A percentile compares a stretch with the other conserved stretches of the same genome.
phyloP scores from a whole-genome alignment of 169 alveolate genomes.

The Cryptosporidium viatorum region DNA sequence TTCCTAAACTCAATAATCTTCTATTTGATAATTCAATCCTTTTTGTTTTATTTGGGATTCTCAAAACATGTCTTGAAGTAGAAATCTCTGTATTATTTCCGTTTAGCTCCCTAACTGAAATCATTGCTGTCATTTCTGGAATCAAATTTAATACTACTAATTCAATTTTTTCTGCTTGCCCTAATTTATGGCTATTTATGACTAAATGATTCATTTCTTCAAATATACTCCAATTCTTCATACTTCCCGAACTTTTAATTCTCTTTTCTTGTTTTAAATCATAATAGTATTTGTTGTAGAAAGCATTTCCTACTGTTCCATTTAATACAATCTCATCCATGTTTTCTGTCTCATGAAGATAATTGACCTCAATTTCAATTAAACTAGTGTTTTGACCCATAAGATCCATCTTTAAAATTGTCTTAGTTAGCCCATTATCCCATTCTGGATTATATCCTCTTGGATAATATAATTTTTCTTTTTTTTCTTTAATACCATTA shows the following conservation, averaged over 20 bases:
- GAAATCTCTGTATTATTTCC: not conserved
- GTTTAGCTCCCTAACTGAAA: conserved; percentile 25
- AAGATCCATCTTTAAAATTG: conserved; percentile 1
- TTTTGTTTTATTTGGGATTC: conserved; percentile 6
- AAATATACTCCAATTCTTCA: conserved; percentile 4
- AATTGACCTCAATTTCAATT: conserved; percentile 10
- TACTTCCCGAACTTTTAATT: not conserved
- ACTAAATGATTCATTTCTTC: not conserved
- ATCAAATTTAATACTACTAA: conserved; percentile 38
- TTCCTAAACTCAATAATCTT: not conserved
- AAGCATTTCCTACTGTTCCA: conserved; percentile 4
- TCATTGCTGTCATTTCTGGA: conserved; percentile 42
- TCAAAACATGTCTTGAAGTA: conserved; percentile 37
- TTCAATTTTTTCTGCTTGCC: not conserved
- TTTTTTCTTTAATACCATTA: not conserved
- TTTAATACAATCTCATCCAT: not conserved
- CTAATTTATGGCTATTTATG: not conserved
- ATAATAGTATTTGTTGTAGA: conserved; percentile 3
- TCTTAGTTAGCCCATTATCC: conserved; percentile 31
- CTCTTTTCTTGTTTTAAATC: not conserved
- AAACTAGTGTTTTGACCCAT: not conserved
- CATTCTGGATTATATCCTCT: conserved; percentile 36
- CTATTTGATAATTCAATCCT: not conserved
- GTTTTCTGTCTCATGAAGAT: not conserved
- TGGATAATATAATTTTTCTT: conserved; percentile 9